Conservation (phyloP, 805 yeast species). For the Candida wancherniae region DNA sequence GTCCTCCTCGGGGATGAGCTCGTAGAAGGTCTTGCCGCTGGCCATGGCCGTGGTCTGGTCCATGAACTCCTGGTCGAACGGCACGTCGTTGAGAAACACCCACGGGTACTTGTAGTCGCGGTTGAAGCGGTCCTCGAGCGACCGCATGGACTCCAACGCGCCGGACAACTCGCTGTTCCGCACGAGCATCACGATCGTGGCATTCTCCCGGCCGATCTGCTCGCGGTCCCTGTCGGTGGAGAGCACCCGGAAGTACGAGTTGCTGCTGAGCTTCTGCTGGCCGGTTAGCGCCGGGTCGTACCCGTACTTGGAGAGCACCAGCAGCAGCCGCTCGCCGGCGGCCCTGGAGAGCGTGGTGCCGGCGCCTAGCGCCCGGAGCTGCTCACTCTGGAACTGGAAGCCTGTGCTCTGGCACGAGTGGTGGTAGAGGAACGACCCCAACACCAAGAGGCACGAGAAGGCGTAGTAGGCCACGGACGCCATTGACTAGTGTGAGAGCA, state of each 20-base stretch:
- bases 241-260: conserved; percentile 14
- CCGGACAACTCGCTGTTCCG: conserved; percentile 74
- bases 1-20: conserved; percentile 35
- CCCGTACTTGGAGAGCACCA: conserved; percentile 4
- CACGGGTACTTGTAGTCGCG: conserved; percentile 37
- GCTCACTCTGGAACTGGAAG: conserved; percentile 1
- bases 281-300: conserved; percentile 13
- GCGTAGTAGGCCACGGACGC: conserved; percentile 1
- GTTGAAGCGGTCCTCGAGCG: conserved; percentile 41
- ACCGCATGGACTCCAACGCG: conserved; percentile 49
- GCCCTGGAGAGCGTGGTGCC: not conserved
- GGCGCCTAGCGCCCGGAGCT: not conserved
- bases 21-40: conserved; percentile 38
- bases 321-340: no score
- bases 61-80: conserved; percentile 37
- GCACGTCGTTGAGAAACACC: conserved; percentile 42
- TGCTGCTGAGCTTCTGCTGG: conserved; percentile 15
- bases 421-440: not conserved
- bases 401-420: not conserved
- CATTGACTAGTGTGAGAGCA: no score
- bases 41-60: conserved; percentile 43
- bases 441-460: conserved; percentile 1
- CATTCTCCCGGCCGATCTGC: conserved; percentile 62
- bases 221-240: conserved; percentile 26
- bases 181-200: conserved; percentile 82